These are phyloP conservation scores for Aspergillus egyptiacus DNA, from an alignment of 495 filamentous ascomycete species.

Conservation along the genomic window DNA sequence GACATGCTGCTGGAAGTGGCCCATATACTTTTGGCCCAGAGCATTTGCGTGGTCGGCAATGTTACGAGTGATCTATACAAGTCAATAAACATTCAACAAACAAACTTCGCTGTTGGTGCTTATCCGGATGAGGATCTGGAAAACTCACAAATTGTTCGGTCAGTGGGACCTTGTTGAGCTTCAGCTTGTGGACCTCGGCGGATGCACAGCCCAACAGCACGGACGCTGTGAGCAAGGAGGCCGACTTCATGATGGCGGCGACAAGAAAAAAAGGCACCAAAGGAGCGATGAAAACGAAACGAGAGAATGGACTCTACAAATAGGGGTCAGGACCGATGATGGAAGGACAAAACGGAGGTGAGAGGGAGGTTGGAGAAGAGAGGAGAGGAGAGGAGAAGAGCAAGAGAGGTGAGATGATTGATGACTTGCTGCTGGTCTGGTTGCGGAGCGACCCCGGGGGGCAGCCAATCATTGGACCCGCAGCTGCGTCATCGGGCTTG, in stretches of 20 bases:
- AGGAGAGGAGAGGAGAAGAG: slow-evolving; percentile 5
- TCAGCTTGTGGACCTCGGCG: slow-evolving; percentile 85
- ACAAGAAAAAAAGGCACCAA: too few species aligned
- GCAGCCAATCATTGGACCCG: slow-evolving; percentile 18
- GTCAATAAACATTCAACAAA: neutral
- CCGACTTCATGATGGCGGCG: slow-evolving; percentile 64
- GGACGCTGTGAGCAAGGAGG: slow-evolving; percentile 66
- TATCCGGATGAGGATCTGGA: neutral
- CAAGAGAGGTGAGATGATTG: slow-evolving; percentile 16
- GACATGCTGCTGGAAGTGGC: slow-evolving; percentile 61
- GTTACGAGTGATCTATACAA: slow-evolving; percentile 59
- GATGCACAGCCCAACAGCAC: slow-evolving; percentile 77
- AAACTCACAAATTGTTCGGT: slow-evolving; percentile 80
- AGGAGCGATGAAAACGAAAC: slow-evolving; percentile 11
- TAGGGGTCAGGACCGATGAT: slow-evolving; percentile 20
- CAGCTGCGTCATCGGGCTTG: slow-evolving; percentile 22
- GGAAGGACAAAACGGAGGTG: slow-evolving; percentile 12
- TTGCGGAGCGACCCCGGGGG: slow-evolving; percentile 22
- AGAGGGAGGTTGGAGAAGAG: slow-evolving; percentile 14
- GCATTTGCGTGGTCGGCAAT: slow-evolving; percentile 74
- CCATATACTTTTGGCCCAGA: slow-evolving; percentile 83
- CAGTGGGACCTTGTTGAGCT: slow-evolving; percentile 93
- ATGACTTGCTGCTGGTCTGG: slow-evolving; percentile 15
- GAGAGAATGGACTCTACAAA: slow-evolving; percentile 8
- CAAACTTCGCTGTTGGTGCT: neutral